phyloP scores from a whole-genome alignment of 805 yeast genomes.

The Candida xiaguanensis region DNA sequence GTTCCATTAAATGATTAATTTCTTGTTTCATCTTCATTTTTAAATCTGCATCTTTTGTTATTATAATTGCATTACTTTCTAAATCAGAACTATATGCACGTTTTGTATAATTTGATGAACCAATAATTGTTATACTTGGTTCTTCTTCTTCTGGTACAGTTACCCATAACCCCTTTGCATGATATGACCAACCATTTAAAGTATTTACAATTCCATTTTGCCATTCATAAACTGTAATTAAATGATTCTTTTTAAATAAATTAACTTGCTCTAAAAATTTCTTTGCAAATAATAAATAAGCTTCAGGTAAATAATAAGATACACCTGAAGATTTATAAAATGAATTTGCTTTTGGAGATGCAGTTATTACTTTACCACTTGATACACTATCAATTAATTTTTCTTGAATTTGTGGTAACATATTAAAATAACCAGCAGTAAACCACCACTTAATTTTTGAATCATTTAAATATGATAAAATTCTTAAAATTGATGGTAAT shows the following conservation, averaged over 20 bases:
- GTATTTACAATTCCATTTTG: conserved; percentile 77
- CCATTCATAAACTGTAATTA: conserved; percentile 77
- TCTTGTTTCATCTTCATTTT: conserved; percentile 58
- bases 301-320: conserved; percentile 78
- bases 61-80: conserved; percentile 79
- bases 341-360: conserved; percentile 92
- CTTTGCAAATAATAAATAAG: conserved; percentile 75
- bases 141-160: conserved; percentile 49
- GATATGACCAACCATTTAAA: conserved; percentile 92
- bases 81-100: conserved; percentile 85
- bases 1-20: conserved; percentile 52
- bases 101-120: conserved; percentile 90
- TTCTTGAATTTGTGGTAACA: conserved; percentile 68
- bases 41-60: conserved; percentile 64
- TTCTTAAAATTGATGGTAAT: conserved; percentile 59
- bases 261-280: conserved; percentile 57
- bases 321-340: conserved; percentile 83
- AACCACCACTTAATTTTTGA: conserved; percentile 69
- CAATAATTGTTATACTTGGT: conserved; percentile 79
- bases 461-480: conserved; percentile 55
- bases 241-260: conserved; percentile 33
- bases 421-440: conserved; percentile 96
- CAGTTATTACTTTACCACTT: conserved; percentile 73
- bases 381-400: conserved; percentile 57
- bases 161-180: conserved; percentile 95